Evolutionary conservation across 2,329 filamentous ascomycete species (phyloP), one percentile per base, ranked within the genome.

Genomic region (Calonectria honghensis): DNA sequence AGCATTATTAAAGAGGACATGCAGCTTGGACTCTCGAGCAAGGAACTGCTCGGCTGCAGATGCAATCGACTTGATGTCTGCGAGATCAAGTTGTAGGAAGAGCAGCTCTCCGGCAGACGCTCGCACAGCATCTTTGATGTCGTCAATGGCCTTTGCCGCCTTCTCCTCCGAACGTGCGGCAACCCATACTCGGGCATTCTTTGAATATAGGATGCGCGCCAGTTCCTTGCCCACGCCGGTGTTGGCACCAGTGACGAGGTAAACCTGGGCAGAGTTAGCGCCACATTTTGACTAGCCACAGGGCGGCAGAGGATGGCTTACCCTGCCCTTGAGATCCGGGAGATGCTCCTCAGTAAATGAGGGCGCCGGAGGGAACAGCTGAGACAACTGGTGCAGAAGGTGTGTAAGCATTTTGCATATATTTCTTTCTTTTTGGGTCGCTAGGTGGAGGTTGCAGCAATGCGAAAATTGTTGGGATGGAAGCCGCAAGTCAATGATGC

Each of bases 1-100:
- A 0, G 78, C 76, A 9, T 79, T 79, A 16, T 79, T 79, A 59
- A 77, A 78, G 0, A 78, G 39, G 1, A 76, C 61, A 14, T 79
- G 64, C 0, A 79, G 45, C 7, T 70, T 68, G 4, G 73, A 70
- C 6, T 79, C 78, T 11, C 39, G 50, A 0, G 59, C 27, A 7
- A 48, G 20, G 50, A 79, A 79, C 7, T 76, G 37, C 13, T 72
- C 57, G 6, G 64, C 73, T 0, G 77, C 73, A 14, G 20, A 18
- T 39, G 71, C 70, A 11, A 79, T 63, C 14, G 67, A 70, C 5
- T 52, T 35, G 7, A 79, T 31, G n/a, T 79, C 75, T 10, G 70
- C 70, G 1, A 79, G 50, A 1, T 74, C 54, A 39, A 78, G 50
- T 0, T 63, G 39, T 10, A 77, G 65, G 51, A 76, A 78, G 1